These are phyloP conservation scores for Vachellia collinsii DNA, from an alignment of 306 rosid species.

Conservation along the genomic window DNA sequence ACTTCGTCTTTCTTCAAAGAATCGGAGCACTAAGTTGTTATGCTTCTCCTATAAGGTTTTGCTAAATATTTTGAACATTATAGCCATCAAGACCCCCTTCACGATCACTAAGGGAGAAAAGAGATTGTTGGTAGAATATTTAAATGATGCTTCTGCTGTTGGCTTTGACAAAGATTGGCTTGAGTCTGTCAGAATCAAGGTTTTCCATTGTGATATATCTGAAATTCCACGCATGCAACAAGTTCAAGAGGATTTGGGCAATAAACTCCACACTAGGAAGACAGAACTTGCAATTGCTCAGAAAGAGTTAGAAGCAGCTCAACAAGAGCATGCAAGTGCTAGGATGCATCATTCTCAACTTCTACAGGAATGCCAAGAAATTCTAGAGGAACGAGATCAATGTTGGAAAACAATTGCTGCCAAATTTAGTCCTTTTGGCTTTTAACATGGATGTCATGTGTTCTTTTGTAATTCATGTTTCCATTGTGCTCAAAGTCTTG, in stretches of 20 bases:
- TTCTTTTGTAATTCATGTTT: too few relatives aligned
- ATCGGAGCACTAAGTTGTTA: not conserved
- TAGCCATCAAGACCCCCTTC: not conserved
- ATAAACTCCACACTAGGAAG: not conserved
- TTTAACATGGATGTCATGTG: not conserved
- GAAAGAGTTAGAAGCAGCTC: not conserved
- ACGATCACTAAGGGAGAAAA: too few relatives aligned
- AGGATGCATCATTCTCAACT: not conserved
- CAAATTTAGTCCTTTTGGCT: not conserved
- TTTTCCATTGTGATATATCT: not conserved
- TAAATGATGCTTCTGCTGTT: not conserved
- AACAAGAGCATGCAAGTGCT: not conserved
- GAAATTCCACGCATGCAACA: not conserved
- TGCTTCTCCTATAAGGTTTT: not conserved
- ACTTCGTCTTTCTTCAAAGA: not conserved
- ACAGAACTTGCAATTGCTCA: not conserved
- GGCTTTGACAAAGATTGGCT: not conserved
- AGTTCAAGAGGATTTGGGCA: not conserved
- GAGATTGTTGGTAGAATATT: not conserved
- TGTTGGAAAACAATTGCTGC: not conserved
- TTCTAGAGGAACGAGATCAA: not conserved
- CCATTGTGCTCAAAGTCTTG: too few relatives aligned
- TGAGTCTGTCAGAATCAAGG: not conserved
- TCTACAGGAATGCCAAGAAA: not conserved
- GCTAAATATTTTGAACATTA: too few relatives aligned